Conservation (phyloP, 352 stramenopile species). For the Globisporangium barbulae region DNA sequence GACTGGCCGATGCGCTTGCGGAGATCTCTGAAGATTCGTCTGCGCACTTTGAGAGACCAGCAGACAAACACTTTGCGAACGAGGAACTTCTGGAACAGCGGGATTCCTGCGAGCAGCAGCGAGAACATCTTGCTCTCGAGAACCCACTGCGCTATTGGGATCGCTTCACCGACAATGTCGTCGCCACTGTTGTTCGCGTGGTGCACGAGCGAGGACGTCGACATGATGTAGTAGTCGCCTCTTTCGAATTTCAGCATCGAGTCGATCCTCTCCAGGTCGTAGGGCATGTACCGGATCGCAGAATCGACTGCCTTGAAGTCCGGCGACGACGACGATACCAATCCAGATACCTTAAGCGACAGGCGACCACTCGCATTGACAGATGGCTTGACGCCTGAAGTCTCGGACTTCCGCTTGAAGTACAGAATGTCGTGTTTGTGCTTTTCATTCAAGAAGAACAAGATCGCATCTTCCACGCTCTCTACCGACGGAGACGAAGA, state of each 20-base stretch:
- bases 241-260: slow-evolving; percentile 23
- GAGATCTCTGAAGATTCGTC: slow-evolving; percentile 42
- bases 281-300: slow-evolving; percentile 45
- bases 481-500: neutral
- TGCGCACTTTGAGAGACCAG: slow-evolving; percentile 36
- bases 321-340: neutral
- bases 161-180: slow-evolving; percentile 44
- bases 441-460: slow-evolving; percentile 71
- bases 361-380: slow-evolving; percentile 15
- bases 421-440: slow-evolving; percentile 71
- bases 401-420: slow-evolving; percentile 35
- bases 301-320: slow-evolving; percentile 3
- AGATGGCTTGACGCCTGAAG: slow-evolving; percentile 3
- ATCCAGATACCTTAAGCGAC: slow-evolving; percentile 28
- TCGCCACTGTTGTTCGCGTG: slow-evolving; percentile 38
- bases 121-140: slow-evolving; percentile 77
- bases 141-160: slow-evolving; percentile 64
- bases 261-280: slow-evolving; percentile 47
- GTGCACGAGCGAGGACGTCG: slow-evolving; percentile 51
- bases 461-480: slow-evolving; percentile 50
- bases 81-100: slow-evolving; percentile 74
- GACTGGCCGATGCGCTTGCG: slow-evolving; percentile 26
- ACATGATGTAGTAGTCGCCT: slow-evolving; percentile 74
- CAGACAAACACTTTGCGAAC: slow-evolving; percentile 51
- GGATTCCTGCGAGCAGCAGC: slow-evolving; percentile 59